These are phyloP conservation scores for Boletus pseudopeckii DNA, from an alignment of 768 basidiomycete species.

Conservation along the genomic window DNA sequence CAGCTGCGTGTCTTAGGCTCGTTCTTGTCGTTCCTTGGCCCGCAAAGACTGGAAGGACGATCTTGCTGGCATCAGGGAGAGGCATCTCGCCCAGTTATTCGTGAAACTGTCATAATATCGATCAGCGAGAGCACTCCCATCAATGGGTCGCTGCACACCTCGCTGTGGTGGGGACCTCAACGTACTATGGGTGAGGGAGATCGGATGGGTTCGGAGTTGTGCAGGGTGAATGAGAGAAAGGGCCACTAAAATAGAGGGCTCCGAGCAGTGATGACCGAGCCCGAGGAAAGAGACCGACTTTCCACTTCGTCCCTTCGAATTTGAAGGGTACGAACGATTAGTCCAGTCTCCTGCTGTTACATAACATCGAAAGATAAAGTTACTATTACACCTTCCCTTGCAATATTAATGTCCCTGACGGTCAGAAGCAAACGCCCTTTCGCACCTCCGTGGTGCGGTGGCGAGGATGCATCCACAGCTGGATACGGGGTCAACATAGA, in stretches of 20 bases:
- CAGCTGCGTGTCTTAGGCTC: constrained; percentile 30
- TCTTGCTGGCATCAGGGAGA: neutral
- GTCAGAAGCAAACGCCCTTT: constrained; percentile 3
- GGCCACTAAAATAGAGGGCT: constrained; percentile 15
- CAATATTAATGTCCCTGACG: constrained; percentile 11
- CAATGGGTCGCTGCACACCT: constrained; percentile 1
- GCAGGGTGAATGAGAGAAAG: neutral
- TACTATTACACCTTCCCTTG: constrained; percentile 23
- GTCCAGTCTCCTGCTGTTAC: constrained; percentile 18
- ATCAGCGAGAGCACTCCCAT: neutral
- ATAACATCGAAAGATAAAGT: constrained; percentile 25
- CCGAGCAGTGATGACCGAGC: neutral
- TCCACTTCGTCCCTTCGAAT: constrained; percentile 23
- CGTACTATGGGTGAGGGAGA: neutral
- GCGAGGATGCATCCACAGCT: neutral
- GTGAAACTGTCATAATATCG: neutral
- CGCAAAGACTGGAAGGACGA: constrained; percentile 49
- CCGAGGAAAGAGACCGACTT: constrained; percentile 18
- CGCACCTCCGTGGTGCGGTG: neutral
- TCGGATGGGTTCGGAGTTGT: constrained; percentile 1
- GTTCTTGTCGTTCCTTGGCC: constrained; percentile 49
- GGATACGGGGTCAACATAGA: neutral
- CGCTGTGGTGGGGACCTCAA: neutral
- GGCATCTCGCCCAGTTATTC: constrained; percentile 3
- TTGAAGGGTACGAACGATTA: constrained; percentile 10